Evolutionary conservation across 148 eudicot genomes (phyloP).

Genomic region (Fagopyrum esculentum): DNA sequence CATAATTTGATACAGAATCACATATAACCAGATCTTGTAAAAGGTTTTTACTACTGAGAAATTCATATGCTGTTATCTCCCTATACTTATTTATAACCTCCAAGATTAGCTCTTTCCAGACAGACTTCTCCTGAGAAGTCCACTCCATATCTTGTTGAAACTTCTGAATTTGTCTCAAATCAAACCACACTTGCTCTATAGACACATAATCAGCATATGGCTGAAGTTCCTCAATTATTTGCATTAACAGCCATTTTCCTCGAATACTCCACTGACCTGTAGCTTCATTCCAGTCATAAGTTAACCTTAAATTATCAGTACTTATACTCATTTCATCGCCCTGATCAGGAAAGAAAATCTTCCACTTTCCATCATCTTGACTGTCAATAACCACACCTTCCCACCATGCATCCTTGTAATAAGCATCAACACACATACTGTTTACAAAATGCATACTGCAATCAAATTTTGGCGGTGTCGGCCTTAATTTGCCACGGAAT

Average conservation of each 20-base stretch:
- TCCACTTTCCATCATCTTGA: constrained; percentile 31
- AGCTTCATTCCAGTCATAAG: constrained; percentile 70
- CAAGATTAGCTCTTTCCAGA: constrained; percentile 43
- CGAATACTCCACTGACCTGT: constrained; percentile 58
- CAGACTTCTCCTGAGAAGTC: constrained; percentile 31
- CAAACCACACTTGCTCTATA: constrained; percentile 81
- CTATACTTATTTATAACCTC: constrained; percentile 37
- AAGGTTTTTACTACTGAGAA: constrained; percentile 20
- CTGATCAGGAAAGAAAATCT: constrained; percentile 77
- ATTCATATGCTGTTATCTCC: constrained; percentile 27
- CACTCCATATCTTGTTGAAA: constrained; percentile 48
- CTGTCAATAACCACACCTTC: constrained; percentile 83
- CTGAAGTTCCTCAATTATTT: constrained; percentile 41
- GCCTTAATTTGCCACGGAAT: constrained; percentile 52
- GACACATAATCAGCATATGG: constrained; percentile 46
- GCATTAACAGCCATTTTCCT: constrained; percentile 66
- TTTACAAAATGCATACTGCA: constrained; percentile 24
- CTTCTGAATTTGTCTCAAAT: constrained; percentile 38
- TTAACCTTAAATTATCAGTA: constrained; percentile 31
- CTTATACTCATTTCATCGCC: constrained; percentile 47
- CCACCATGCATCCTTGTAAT: constrained; percentile 81
- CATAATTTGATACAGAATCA: background rate
- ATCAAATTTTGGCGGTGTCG: constrained; percentile 26
- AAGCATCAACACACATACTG: constrained; percentile 79
- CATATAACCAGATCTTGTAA: constrained; percentile 16